Percentiles rank a stretch among this genome's conserved stretches.
Evolutionary conservation across 2,329 filamentous ascomycete species (phyloP).

Genomic region (Pseudogymnoascus sp.): DNA sequence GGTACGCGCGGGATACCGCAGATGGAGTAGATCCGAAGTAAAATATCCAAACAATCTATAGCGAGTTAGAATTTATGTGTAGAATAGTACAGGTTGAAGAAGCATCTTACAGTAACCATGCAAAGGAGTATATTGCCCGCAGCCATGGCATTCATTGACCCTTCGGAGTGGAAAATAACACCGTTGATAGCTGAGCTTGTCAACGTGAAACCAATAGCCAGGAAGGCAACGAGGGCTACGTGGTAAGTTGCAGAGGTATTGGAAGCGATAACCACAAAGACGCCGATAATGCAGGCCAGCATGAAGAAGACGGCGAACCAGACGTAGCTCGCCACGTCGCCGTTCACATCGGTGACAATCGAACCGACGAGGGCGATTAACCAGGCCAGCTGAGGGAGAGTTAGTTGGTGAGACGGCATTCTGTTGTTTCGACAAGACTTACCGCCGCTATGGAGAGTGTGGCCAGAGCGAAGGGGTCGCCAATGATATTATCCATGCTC

Average conservation of each 20-base stretch:
- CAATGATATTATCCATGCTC: conserved; percentile 80
- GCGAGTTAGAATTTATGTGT: not conserved
- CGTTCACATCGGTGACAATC: conserved; percentile 43
- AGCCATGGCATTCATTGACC: conserved; percentile 73
- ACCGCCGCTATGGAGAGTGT: conserved; percentile 88
- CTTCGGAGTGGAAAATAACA: conserved; percentile 67
- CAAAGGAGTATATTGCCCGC: conserved; percentile 91
- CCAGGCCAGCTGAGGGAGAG: conserved; percentile 69
- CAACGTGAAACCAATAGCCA: conserved; percentile 74
- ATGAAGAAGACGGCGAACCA: conserved; percentile 91
- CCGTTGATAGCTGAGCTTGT: conserved; percentile 80
- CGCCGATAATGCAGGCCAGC: conserved; percentile 70
- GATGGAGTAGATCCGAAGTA: conserved; percentile 94
- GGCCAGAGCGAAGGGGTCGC: conserved; percentile 91
- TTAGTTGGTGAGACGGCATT: not conserved
- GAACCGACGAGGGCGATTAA: conserved; percentile 83
- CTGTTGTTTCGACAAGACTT: conserved; percentile 33
- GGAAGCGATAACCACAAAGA: conserved; percentile 75
- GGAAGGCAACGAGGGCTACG: conserved; percentile 82
- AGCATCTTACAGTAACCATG: conserved; percentile 71
- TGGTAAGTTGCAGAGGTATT: conserved; percentile 83
- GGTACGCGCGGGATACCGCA: conserved; percentile 76
- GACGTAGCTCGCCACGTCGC: conserved; percentile 59
- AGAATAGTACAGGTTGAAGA: not conserved
- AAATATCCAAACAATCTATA: conserved; percentile 95